Percentiles rank a stretch among this genome's conserved stretches.
phyloP scores from a whole-genome alignment of 352 stramenopile species.

The Pythium scleroteichum region DNA sequence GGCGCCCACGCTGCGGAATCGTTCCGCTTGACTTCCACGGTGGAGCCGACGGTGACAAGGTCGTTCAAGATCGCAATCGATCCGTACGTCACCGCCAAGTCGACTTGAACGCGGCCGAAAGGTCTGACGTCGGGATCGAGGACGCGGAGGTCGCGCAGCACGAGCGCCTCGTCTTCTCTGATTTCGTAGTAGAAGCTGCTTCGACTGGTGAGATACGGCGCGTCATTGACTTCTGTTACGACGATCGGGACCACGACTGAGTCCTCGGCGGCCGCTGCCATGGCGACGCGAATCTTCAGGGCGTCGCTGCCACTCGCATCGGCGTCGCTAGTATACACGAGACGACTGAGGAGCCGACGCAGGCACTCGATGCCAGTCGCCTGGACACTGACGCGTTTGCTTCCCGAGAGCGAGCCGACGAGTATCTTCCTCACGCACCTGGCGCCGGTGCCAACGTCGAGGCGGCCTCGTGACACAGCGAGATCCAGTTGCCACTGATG shows the following conservation, averaged over 20 bases:
- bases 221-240: slow-evolving; percentile 63
- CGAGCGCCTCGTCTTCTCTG: slow-evolving; percentile 52
- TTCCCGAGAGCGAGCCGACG: background rate
- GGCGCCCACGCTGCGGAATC: background rate
- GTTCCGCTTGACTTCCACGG: slow-evolving; percentile 1
- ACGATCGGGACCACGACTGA: slow-evolving; percentile 43
- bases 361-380: slow-evolving; percentile 30
- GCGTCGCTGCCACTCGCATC: slow-evolving; percentile 51
- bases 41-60: background rate
- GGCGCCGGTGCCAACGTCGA: background rate
- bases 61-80: slow-evolving; percentile 37
- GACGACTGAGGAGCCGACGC: slow-evolving; percentile 36
- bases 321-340: slow-evolving; percentile 41
- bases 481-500: slow-evolving; percentile 14
- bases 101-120: slow-evolving; percentile 29
- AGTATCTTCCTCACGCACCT: slow-evolving; percentile 10
- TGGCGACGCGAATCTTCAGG: slow-evolving; percentile 36
- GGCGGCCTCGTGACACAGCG: background rate
- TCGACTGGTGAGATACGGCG: slow-evolving; percentile 46
- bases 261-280: slow-evolving; percentile 16
- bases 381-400: slow-evolving; percentile 4
- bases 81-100: slow-evolving; percentile 35
- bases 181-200: slow-evolving; percentile 45
- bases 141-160: slow-evolving; percentile 46
- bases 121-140: slow-evolving; percentile 29